Evolutionary conservation across 208 protist species (phyloP), one percentile per base, ranked within the genome.

Genomic region (Wallacemonas rigidus): DNA sequence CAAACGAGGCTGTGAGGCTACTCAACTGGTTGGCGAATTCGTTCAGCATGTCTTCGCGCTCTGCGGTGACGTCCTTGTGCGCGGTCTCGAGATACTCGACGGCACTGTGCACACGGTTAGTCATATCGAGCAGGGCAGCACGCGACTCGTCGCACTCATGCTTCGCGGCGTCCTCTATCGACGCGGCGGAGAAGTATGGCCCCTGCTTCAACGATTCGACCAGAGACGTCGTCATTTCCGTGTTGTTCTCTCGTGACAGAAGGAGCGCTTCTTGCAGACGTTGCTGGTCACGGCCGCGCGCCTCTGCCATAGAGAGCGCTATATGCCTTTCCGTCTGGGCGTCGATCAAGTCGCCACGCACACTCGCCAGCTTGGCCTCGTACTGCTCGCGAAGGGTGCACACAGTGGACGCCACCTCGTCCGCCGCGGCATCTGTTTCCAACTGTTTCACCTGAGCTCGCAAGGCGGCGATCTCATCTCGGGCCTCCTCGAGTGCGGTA

Each of bases 401-500:
- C 7, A 96, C 60, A 1, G 86, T 87, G 15, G 61, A 50, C 0
- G 83, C 87, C 12, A 96, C 79, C 68, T 88, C 69, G 61, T 93
- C 89, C 41, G 73, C 70, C 11, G 90, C 78, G 0, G 83, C 81
- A 43, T 92, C 88, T 15, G 73, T 76, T 67, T 86, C n/a, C 55
- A 90, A 69, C 69, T 89, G 78, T 35, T 15, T 60, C 5, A 92
- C 54, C n/a, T 79, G 63, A 17, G 48, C 35, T 40, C 75, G 67
- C 48, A 90, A 74, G 8, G 36, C 50, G 3, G 55, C 45, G 39
- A 72, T 58, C 14, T 74, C 62, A 2, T 58, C 54, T 60, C 82
- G 69, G 14, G 86, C 68, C 8, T 12, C 47, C 26, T 53, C 50
- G 39, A 90, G 79, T 58, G 88, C 73, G 2, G 87, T 86, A 9